phyloP scores from a whole-genome alignment of 2,329 filamentous ascomycete genomes.

The Ascochyta fabae region DNA sequence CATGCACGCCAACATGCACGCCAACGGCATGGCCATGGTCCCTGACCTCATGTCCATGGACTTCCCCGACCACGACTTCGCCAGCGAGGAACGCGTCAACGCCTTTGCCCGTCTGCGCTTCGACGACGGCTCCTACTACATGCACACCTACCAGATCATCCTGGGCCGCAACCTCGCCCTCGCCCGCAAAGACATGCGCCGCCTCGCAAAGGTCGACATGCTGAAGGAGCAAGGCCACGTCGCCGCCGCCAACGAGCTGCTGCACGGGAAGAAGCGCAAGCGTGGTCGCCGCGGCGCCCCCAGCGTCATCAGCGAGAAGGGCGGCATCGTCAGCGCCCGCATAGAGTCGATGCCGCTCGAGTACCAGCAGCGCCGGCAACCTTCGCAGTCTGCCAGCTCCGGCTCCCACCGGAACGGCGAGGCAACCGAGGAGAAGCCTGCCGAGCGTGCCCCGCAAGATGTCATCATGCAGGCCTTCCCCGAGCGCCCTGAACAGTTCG shows the following conservation, averaged over 20 bases:
- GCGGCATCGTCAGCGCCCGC: constrained; percentile 64
- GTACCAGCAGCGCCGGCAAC: constrained; percentile 46
- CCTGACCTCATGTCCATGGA: constrained; percentile 15
- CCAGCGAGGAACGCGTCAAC: constrained; percentile 53
- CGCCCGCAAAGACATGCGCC: constrained; percentile 59
- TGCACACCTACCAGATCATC: constrained; percentile 76
- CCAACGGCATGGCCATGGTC: constrained; percentile 16
- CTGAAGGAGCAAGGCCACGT: constrained; percentile 36
- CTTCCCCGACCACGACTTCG: constrained; percentile 11
- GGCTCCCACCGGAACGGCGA: constrained; percentile 51
- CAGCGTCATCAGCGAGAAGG: constrained; percentile 70
- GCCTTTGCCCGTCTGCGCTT: constrained; percentile 74
- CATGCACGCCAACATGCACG: constrained; percentile 18
- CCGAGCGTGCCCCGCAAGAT: constrained; percentile 43
- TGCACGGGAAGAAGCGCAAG: constrained; percentile 54
- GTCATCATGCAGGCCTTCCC: constrained; percentile 47
- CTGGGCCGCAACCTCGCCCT: constrained; percentile 70
- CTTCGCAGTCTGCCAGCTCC: constrained; percentile 60
- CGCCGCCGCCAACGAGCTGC: constrained; percentile 31
- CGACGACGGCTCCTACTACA: constrained; percentile 77
- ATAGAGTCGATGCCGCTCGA: constrained; percentile 42
- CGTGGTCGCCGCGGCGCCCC: constrained; percentile 61
- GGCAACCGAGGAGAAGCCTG: constrained; percentile 34
- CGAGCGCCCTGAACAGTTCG: constrained; percentile 57
- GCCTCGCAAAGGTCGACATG: constrained; percentile 45